These are phyloP conservation scores for Phialophora tarda DNA, from an alignment of 2,329 filamentous ascomycete genomes.

Conservation along the genomic window DNA sequence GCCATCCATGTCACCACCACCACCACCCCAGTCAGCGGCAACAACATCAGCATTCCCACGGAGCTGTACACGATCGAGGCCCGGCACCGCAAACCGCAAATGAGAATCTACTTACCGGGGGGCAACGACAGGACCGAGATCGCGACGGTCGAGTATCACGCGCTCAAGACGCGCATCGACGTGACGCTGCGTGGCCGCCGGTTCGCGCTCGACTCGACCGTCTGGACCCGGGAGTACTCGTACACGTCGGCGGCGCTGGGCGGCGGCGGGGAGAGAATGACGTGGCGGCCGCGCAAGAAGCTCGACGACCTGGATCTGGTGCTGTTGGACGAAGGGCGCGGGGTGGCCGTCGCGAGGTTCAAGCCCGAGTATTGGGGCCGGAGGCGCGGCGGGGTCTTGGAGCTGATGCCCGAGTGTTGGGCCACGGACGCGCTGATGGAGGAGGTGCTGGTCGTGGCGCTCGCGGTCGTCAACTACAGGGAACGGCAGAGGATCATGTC, in stretches of 20 bases:
- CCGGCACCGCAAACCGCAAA: constrained; percentile 13
- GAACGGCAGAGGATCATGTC: constrained; percentile 6
- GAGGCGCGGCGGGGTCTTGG: constrained; percentile 16
- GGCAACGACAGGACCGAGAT: not conserved
- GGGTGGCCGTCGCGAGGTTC: constrained; percentile 17
- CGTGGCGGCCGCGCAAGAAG: constrained; percentile 15
- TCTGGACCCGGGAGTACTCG: constrained; percentile 5
- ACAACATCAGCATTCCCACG: not conserved
- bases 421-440: constrained; percentile 1
- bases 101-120: not conserved
- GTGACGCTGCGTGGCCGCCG: not conserved
- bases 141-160: constrained; percentile 9
- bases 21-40: not conserved
- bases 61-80: constrained; percentile 9
- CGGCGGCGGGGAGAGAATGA: constrained; percentile 13
- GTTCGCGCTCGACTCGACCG: constrained; percentile 5
- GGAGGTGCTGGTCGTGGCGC: constrained; percentile 10
- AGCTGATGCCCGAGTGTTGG: constrained; percentile 13
- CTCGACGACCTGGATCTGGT: constrained; percentile 19
- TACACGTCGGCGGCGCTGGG: constrained; percentile 10
- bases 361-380: constrained; percentile 16
- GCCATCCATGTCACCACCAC: constrained; percentile 3
- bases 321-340: constrained; percentile 13
- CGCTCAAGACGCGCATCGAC: constrained; percentile 6
- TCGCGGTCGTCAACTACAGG: constrained; percentile 12